Conservation (phyloP, 352 stramenopile species). For the Pythium oligandrum region DNA sequence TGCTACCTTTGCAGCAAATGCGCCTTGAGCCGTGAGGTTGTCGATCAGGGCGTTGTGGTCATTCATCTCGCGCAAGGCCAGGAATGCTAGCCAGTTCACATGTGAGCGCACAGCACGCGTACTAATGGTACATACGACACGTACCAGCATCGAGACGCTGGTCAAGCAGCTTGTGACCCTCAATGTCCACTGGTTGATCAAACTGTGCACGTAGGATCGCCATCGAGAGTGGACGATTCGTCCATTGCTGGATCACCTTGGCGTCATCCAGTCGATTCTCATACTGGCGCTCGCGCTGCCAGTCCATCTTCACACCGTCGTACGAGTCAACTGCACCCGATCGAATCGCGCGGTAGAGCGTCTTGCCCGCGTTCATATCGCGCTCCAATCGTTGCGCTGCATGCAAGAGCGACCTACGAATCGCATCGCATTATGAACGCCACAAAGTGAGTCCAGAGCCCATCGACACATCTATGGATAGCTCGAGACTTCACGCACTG, state of each 20-base stretch:
- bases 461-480: too few species aligned
- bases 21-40: conserved; percentile 32
- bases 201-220: conserved; percentile 55
- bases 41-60: conserved; percentile 67
- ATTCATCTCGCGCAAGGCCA: conserved; percentile 45
- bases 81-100: conserved; percentile 32
- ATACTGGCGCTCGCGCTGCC: conserved; percentile 67
- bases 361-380: conserved; percentile 39
- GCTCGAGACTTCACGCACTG: conserved; percentile 12
- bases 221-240: conserved; percentile 23
- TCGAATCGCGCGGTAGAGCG: conserved; percentile 59
- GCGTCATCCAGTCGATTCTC: conserved; percentile 48
- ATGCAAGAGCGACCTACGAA: conserved; percentile 39
- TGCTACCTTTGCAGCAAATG: conserved; percentile 49
- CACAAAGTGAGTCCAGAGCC: too few species aligned
- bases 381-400: conserved; percentile 50
- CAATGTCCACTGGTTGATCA: conserved; percentile 23
- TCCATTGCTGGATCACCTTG: conserved; percentile 27
- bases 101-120: too few species aligned
- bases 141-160: conserved; percentile 52
- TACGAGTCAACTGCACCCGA: conserved; percentile 65
- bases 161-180: conserved; percentile 20
- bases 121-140: background rate
- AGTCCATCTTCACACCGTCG: conserved; percentile 57
- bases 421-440: too few species aligned